Conservation (phyloP, 2,329 filamentous ascomycete genomes). For the Tolypocladium amazonense region DNA sequence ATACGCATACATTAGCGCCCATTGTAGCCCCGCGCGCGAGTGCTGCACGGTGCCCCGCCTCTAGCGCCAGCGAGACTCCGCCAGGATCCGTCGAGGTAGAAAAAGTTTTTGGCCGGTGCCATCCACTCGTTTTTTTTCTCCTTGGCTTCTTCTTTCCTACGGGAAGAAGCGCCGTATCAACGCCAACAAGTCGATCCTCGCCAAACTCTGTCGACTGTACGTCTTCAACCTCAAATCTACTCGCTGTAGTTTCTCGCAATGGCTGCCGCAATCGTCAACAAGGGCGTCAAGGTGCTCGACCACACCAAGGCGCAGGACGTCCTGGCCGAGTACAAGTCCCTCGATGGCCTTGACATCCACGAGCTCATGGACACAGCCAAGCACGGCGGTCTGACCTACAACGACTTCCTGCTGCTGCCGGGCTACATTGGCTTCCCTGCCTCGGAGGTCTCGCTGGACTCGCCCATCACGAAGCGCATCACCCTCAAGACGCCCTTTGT, state of each 20-base stretch:
- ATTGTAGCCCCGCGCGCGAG: neutral
- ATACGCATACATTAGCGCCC: neutral
- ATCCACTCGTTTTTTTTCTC: constrained; percentile 24
- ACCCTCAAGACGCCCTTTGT: constrained; percentile 93
- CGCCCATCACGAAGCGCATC: constrained; percentile 90
- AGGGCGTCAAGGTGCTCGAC: constrained; percentile 54
- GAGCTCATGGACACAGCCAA: constrained; percentile 84
- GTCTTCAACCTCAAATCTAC: constrained; percentile 29
- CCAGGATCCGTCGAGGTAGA: constrained; percentile 12
- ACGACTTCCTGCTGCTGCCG: constrained; percentile 93
- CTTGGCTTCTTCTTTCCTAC: constrained; percentile 36
- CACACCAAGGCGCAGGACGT: constrained; percentile 66
- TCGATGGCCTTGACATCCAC: constrained; percentile 79
- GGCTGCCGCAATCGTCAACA: constrained; percentile 48
- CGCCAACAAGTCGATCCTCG: constrained; percentile 21
- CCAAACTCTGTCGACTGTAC: constrained; percentile 16
- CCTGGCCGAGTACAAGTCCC: constrained; percentile 67
- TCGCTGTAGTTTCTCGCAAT: constrained; percentile 35
- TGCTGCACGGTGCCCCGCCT: neutral
- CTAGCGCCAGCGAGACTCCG: neutral
- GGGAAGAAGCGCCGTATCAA: constrained; percentile 41
- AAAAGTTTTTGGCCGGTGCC: constrained; percentile 27
- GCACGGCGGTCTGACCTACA: constrained; percentile 93
- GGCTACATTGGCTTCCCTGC: constrained; percentile 98
- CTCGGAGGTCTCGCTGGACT: constrained; percentile 77